These are phyloP conservation scores for Nitzschia palea DNA, from an alignment of 108 stramenopile species.

Conservation along the genomic window DNA sequence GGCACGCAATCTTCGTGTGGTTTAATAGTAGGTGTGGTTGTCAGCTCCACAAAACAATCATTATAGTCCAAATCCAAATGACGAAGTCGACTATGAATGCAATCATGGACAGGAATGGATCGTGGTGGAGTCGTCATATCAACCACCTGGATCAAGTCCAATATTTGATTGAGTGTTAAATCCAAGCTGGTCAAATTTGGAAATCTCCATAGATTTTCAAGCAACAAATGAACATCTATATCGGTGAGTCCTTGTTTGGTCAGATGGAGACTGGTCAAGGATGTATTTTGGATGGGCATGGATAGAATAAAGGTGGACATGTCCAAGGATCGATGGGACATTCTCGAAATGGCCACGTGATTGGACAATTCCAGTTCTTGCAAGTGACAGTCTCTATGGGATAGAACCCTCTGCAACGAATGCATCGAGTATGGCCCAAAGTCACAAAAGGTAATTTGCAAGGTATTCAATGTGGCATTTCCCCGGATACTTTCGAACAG, in stretches of 20 bases:
- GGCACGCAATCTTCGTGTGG: no score
- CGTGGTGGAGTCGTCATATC: background rate
- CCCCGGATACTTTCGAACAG: background rate
- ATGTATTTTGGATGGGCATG: no score
- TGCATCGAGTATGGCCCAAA: background rate
- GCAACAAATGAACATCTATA: background rate
- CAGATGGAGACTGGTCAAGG: no score
- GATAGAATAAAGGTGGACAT: no score
- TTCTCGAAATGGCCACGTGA: background rate
- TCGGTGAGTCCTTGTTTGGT: background rate
- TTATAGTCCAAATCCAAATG: background rate
- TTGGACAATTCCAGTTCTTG: constrained; percentile 1
- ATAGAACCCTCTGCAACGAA: background rate
- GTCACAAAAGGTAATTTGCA: background rate
- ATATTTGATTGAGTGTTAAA: background rate
- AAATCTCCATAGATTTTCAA: background rate
- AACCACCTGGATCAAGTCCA: background rate
- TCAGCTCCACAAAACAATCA: constrained; percentile 1
- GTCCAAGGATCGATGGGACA: no score
- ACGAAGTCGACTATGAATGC: background rate
- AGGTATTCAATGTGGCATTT: background rate
- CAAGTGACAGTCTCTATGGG: background rate
- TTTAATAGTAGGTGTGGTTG: no score
- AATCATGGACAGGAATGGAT: background rate
- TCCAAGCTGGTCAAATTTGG: background rate